Percentiles rank a stretch among this genome's conserved stretches.
Conservation (phyloP, 306 rosid genomes). For the Oemleria cerasiformis region DNA sequence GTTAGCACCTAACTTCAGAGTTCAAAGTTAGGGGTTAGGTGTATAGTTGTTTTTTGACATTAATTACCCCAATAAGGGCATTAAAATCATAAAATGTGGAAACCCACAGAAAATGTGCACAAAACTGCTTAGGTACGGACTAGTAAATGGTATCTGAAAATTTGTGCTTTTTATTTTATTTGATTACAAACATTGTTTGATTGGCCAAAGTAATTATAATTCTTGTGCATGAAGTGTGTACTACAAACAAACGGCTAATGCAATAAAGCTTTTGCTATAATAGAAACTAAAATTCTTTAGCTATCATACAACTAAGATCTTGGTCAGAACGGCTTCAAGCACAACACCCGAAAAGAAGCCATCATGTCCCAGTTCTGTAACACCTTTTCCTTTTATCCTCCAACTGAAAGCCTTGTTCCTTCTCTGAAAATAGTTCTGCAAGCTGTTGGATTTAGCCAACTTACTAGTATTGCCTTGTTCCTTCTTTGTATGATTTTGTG, state of each 20-base stretch:
- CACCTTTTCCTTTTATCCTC: background rate
- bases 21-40: background rate
- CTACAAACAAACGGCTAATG: background rate
- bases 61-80: background rate
- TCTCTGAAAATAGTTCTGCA: background rate
- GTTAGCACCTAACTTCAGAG: constrained; percentile 29
- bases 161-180: background rate
- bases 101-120: background rate
- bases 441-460: background rate
- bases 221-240: background rate
- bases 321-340: background rate
- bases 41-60: background rate
- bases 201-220: background rate
- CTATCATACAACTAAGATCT: background rate
- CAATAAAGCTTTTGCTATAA: too few species aligned
- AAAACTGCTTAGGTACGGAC: background rate
- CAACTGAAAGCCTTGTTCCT: background rate
- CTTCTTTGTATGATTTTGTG: background rate
- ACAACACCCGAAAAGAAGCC: background rate
- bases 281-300: background rate
- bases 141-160: background rate
- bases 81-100: background rate
- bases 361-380: background rate
- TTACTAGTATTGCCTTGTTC: background rate
- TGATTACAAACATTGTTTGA: background rate